phyloP scores from a whole-genome alignment of 139 green algal genomes.

The Chlamydomonas sp. region DNA sequence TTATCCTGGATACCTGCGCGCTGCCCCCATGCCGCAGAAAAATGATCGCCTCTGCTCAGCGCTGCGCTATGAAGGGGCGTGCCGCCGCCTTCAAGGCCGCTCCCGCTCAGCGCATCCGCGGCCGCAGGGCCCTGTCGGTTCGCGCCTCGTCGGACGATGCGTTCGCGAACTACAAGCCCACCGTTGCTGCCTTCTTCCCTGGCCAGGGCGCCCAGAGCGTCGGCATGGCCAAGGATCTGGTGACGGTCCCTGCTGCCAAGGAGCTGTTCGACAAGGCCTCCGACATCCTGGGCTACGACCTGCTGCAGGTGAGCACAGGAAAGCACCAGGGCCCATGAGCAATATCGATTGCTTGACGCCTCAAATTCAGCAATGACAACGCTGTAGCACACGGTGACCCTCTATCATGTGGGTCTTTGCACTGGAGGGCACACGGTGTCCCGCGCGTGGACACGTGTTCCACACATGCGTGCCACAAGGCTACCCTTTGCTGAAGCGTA shows the following conservation, averaged over 20 bases:
- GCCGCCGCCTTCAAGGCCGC: slow-evolving; percentile 17
- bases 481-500: too few species aligned
- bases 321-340: too few species aligned
- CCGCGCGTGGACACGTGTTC: too few species aligned
- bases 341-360: too few species aligned
- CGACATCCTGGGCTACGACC: slow-evolving; percentile 97
- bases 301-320: slow-evolving; percentile 80
- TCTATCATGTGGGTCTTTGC: too few species aligned
- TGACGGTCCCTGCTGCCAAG: slow-evolving; percentile 86
- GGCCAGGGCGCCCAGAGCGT: slow-evolving; percentile 91
- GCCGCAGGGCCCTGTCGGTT: slow-evolving; percentile 10
- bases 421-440: too few species aligned
- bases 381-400: too few species aligned
- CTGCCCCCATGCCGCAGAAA: too few species aligned
- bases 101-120: not conserved
- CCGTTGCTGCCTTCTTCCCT: slow-evolving; percentile 94
- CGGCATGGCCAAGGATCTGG: slow-evolving; percentile 88
- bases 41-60: not conserved
- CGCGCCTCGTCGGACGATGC: slow-evolving; percentile 68
- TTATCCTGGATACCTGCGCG: too few species aligned
- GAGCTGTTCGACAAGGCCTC: slow-evolving; percentile 93
- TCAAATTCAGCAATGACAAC: too few species aligned
- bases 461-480: too few species aligned
- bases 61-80: slow-evolving; percentile 28
- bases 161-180: slow-evolving; percentile 90